Conservation (phyloP, 768 basidiomycete species). For the Lactarius vividus region DNA sequence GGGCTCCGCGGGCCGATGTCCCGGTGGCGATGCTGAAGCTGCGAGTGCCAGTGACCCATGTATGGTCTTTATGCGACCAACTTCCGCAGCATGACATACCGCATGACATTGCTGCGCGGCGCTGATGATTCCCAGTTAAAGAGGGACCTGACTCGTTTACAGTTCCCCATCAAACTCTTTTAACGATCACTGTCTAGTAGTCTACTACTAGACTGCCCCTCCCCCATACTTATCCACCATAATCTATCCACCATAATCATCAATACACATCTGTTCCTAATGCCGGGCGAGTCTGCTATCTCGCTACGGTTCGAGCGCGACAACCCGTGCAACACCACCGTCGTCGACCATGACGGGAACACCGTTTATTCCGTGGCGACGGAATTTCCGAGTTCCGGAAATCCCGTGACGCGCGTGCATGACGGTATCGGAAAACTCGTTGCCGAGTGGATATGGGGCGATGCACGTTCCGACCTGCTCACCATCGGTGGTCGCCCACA, state of each 20-base stretch:
- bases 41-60: background rate
- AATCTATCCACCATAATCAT: slow-evolving; percentile 8
- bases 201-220: background rate
- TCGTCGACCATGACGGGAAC: slow-evolving; percentile 20
- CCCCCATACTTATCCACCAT: background rate
- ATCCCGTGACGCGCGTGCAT: slow-evolving; percentile 20
- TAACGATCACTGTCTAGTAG: background rate
- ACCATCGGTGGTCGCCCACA: slow-evolving; percentile 15
- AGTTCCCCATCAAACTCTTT: background rate
- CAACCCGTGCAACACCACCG: slow-evolving; percentile 28
- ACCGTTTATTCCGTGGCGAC: slow-evolving; percentile 24
- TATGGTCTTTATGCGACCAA: background rate
- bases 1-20: background rate
- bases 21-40: no score
- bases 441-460: slow-evolving; percentile 28
- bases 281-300: background rate
- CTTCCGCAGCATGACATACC: background rate
- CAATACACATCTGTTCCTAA: background rate
- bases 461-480: slow-evolving; percentile 27
- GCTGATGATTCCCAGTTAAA: background rate
- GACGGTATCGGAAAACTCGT: slow-evolving; percentile 21
- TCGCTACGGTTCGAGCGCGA: slow-evolving; percentile 20
- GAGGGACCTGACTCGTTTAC: background rate
- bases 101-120: slow-evolving; percentile 3
- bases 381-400: slow-evolving; percentile 14